phyloP scores from a whole-genome alignment of 805 yeast species.

The Lachancea kluyveri region DNA sequence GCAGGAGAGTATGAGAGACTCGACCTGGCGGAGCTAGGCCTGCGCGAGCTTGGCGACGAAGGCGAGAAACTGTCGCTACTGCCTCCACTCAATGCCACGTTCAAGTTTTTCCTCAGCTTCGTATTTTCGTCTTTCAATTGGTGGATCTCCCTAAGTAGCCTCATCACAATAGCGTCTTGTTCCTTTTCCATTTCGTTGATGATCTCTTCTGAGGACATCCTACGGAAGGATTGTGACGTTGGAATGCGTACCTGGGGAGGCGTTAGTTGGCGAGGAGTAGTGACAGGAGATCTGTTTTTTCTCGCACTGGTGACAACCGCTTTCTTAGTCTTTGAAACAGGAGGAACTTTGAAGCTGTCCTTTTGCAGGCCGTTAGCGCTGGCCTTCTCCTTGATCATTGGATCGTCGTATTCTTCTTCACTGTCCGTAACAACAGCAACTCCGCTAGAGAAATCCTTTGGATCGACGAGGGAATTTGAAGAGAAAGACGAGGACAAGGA shows the following conservation, averaged over 20 bases:
- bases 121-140: conserved; percentile 42
- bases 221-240: conserved; percentile 1
- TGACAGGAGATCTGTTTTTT: not conserved
- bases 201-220: conserved; percentile 37
- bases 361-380: conserved; percentile 3
- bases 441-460: too few species aligned
- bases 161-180: conserved; percentile 56
- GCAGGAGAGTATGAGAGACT: conserved; percentile 1
- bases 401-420: conserved; percentile 5
- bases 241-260: too few species aligned
- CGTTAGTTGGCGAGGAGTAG: not conserved
- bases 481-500: too few species aligned
- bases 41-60: not conserved
- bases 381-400: conserved; percentile 4
- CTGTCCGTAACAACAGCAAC: conserved; percentile 7
- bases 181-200: conserved; percentile 58
- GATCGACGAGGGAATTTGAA: too few species aligned
- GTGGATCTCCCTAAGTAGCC: conserved; percentile 47
- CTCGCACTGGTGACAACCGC: not conserved
- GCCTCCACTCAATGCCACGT: conserved; percentile 8
- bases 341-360: conserved; percentile 6
- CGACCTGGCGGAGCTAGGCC: conserved; percentile 1
- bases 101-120: conserved; percentile 26
- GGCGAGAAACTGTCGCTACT: not conserved
- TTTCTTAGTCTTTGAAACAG: conserved; percentile 7